Conservation (phyloP, 768 basidiomycete species). For the Leucocoprinus birnbaumii region DNA sequence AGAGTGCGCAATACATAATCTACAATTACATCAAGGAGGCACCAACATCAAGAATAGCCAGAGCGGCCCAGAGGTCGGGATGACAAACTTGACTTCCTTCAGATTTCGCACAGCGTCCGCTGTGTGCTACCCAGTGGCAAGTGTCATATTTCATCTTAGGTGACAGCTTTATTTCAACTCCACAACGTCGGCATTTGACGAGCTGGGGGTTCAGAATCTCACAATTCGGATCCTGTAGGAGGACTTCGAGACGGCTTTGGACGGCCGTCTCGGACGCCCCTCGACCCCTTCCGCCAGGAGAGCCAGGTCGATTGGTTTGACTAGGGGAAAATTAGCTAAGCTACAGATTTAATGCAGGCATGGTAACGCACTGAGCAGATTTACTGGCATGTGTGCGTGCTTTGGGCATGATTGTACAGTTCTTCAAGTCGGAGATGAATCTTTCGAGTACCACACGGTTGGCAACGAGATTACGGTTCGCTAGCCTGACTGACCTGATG, state of each 20-base stretch:
- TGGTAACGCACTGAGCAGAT: too few species aligned
- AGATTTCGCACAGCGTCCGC: slow-evolving; percentile 41
- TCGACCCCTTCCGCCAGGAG: background rate
- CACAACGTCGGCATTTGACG: slow-evolving; percentile 56
- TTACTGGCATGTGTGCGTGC: too few species aligned
- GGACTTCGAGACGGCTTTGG: slow-evolving; percentile 3
- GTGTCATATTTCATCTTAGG: slow-evolving; percentile 63
- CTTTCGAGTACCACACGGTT: too few species aligned
- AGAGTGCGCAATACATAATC: too few species aligned
- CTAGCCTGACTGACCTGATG: too few species aligned
- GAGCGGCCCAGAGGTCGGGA: background rate
- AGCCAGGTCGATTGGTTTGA: background rate
- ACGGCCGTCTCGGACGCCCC: background rate
- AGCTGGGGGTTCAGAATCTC: slow-evolving; percentile 46
- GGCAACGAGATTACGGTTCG: too few species aligned
- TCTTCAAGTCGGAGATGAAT: too few species aligned
- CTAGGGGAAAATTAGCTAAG: too few species aligned
- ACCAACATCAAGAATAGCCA: background rate
- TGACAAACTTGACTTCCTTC: background rate
- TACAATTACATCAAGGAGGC: too few species aligned
- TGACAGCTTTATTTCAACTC: slow-evolving; percentile 59
- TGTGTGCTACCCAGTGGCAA: slow-evolving; percentile 67
- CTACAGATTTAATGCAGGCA: too few species aligned
- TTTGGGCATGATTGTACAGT: too few species aligned
- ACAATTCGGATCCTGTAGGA: slow-evolving; percentile 52